These are phyloP conservation scores for Penicillium rolfsii DNA, from an alignment of 2,329 filamentous ascomycete species.

Conservation along the genomic window DNA sequence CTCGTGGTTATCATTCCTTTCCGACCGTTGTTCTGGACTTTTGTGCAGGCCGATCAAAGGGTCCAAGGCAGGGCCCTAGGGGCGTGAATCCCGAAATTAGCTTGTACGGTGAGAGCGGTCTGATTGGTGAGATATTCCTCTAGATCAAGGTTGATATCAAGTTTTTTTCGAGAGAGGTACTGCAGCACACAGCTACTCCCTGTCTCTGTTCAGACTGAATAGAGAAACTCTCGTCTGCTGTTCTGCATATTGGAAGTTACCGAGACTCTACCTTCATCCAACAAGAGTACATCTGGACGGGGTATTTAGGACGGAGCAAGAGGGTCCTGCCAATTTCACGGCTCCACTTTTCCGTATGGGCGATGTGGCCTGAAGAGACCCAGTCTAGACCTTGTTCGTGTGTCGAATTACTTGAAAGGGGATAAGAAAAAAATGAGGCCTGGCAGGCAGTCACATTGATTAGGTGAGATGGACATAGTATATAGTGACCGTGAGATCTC, in stretches of 20 bases:
- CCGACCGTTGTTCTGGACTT: constrained; percentile 7
- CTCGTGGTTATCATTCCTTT: neutral
- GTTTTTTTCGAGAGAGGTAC: neutral
- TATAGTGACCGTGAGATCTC: neutral
- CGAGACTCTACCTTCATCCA: neutral
- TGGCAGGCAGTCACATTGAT: constrained; percentile 1
- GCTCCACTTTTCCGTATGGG: constrained; percentile 17
- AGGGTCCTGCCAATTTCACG: constrained; percentile 9
- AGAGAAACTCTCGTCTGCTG: too few relatives aligned
- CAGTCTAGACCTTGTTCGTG: constrained; percentile 20
- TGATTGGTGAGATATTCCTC: neutral
- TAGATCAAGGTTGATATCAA: neutral
- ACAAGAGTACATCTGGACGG: neutral
- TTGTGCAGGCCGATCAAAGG: constrained; percentile 24
- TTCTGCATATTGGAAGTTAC: too few relatives aligned
- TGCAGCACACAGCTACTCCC: neutral
- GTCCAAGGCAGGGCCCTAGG: constrained; percentile 5
- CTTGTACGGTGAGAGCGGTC: neutral
- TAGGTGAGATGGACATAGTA: neutral
- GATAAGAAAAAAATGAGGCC: neutral
- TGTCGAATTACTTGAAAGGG: constrained; percentile 20
- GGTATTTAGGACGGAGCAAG: neutral
- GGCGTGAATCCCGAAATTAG: neutral
- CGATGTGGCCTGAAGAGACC: constrained; percentile 23
- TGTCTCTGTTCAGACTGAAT: too few relatives aligned